Evolutionary conservation across 371 early-diverging fungal genomes (phyloP), one percentile per base, ranked within the genome.

Genomic region (Nematocida parisii): DNA sequence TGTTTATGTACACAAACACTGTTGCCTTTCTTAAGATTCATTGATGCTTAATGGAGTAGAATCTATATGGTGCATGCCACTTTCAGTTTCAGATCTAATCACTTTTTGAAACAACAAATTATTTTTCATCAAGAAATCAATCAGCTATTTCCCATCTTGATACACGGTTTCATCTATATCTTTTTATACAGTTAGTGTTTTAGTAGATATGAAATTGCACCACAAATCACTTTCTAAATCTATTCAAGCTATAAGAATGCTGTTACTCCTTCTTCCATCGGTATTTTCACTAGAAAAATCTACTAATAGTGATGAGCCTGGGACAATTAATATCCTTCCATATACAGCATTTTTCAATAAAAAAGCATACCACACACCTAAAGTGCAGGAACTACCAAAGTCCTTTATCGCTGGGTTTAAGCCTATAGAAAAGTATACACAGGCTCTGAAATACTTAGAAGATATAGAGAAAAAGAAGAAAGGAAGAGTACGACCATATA

Each of bases 401-500:
- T 13, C 71, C 9, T 70, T 55, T 57, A 55, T 77, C 5, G 80
- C 55, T 5, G 80, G 80, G 9, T 77, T 77, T 70, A 20, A 42
- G 20, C 80, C 80, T 20, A 71, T 77, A 22, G 22, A 70, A 15
- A 77, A 67, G 57, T 77, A 77, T 5, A 60, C 6, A 18, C 20
- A 15, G 13, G 75, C 75, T 6, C 9, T 4, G 15, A 40, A 66
- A 54, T 75, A 52, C 44, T 52, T 75, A 54, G 22, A 7, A 39
- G 39, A 68, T 40, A 50, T 15, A 55, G 33, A 58, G 6, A 5
- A 50, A 7, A 4, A 68, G 45, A 77, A 64, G 6, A 20, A 64
- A 9, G 11, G 57, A 39, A 52, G 22, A 24, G 7, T 7, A 7
- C 7, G 40, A 0, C 7, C 70, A 13, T 18, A 55, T 20, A 20